These are phyloP conservation scores for Pelargonium myrrhifolium DNA, from an alignment of 441 rosid species.

Conservation along the genomic window DNA sequence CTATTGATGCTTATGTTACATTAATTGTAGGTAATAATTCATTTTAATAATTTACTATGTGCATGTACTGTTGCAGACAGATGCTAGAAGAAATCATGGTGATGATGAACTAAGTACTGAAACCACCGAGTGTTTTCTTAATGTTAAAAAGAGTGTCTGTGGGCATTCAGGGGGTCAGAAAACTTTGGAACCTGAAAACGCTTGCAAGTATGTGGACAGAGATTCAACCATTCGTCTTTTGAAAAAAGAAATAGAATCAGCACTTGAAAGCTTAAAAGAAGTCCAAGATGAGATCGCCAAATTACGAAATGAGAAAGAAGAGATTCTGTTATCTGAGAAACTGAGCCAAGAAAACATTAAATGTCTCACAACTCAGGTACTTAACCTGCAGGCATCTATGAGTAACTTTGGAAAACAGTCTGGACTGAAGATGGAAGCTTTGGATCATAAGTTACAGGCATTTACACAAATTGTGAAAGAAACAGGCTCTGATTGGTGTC, in stretches of 20 bases:
- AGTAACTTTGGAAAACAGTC: constrained; percentile 46
- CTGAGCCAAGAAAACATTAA: constrained; percentile 44
- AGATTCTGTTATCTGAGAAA: constrained; percentile 47
- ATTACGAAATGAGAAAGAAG: constrained; percentile 58
- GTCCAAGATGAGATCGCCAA: constrained; percentile 65
- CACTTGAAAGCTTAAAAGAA: constrained; percentile 67
- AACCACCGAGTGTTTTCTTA: constrained; percentile 26
- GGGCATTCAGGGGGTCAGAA: constrained; percentile 26
- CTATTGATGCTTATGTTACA: too few species aligned
- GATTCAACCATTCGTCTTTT: constrained; percentile 56
- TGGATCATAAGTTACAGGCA: constrained; percentile 43
- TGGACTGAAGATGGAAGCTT: constrained; percentile 34
- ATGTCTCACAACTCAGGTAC: constrained; percentile 39
- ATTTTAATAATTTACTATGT: constrained; percentile 22
- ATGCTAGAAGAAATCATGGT: constrained; percentile 22
- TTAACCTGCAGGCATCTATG: constrained; percentile 46
- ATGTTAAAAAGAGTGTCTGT: constrained; percentile 26
- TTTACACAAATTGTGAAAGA: constrained; percentile 38
- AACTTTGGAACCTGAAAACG: constrained; percentile 21
- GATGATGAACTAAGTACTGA: constrained; percentile 22
- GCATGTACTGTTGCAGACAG: constrained; percentile 45
- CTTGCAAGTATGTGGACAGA: constrained; percentile 37
- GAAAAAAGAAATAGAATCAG: constrained; percentile 74
- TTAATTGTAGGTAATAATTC: constrained; percentile 22
- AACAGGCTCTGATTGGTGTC: constrained; percentile 38